These are phyloP conservation scores for Raddia guianensis DNA, from an alignment of 176 grass and related monocot species.

Conservation along the genomic window DNA sequence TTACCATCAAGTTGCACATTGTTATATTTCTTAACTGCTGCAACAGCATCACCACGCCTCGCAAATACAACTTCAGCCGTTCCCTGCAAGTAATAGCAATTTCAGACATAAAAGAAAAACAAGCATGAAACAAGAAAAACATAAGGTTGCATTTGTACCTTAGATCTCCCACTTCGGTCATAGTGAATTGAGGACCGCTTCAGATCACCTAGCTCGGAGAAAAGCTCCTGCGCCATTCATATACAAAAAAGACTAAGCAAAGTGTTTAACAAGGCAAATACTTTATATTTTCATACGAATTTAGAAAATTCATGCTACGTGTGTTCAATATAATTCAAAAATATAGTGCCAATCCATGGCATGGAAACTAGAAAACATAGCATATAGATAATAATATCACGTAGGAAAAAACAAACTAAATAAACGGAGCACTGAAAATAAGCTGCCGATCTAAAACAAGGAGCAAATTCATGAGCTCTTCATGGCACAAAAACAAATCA, in stretches of 20 bases:
- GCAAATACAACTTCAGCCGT: slow-evolving; percentile 93
- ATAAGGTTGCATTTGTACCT: slow-evolving; percentile 51
- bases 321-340: neutral
- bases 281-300: neutral
- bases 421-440: neutral
- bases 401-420: neutral
- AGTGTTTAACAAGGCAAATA: slow-evolving; percentile 1
- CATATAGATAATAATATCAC: neutral
- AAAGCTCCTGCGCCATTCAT: slow-evolving; percentile 66
- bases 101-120: slow-evolving; percentile 1
- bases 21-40: slow-evolving; percentile 87
- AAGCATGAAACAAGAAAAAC: neutral
- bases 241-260: slow-evolving; percentile 13
- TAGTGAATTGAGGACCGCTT: slow-evolving; percentile 75
- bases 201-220: slow-evolving; percentile 90
- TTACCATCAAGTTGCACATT: slow-evolving; percentile 98
- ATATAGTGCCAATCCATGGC: neutral
- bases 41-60: slow-evolving; percentile 75
- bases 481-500: neutral
- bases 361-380: neutral
- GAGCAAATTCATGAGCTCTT: neutral
- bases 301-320: neutral
- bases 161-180: slow-evolving; percentile 93
- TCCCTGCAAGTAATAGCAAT: slow-evolving; percentile 54
- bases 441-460: neutral